Percentiles rank a stretch among this genome's conserved stretches.
Conservation (phyloP, 1,139 yeast species). For the Diutina mesorugosa region DNA sequence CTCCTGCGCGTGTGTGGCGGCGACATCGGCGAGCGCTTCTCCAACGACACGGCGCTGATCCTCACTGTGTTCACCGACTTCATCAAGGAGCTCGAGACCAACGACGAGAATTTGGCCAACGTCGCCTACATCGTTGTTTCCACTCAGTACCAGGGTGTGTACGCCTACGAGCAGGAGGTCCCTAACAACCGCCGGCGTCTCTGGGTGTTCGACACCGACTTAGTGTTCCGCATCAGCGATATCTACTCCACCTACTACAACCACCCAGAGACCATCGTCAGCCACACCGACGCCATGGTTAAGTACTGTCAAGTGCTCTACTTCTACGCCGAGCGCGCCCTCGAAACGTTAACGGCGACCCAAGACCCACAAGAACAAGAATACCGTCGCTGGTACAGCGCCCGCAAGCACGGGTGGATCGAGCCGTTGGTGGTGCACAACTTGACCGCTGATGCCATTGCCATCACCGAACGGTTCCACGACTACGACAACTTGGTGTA, state of each 20-base stretch:
- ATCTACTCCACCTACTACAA: constrained; percentile 7
- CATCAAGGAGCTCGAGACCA: constrained; percentile 12
- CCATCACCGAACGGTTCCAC: constrained; percentile 52
- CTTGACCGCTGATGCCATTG: constrained; percentile 39
- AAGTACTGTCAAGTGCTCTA: constrained; percentile 21
- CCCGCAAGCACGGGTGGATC: constrained; percentile 36
- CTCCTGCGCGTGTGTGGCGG: not conserved
- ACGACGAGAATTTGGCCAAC: constrained; percentile 12
- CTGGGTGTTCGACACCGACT: constrained; percentile 29
- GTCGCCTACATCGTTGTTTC: constrained; percentile 20
- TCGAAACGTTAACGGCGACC: constrained; percentile 20
- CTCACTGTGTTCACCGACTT: constrained; percentile 23
- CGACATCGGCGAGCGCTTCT: constrained; percentile 15
- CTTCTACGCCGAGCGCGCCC: constrained; percentile 24
- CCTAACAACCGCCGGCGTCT: constrained; percentile 5
- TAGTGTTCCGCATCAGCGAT: constrained; percentile 21
- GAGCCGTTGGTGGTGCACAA: constrained; percentile 34
- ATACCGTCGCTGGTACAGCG: constrained; percentile 23
- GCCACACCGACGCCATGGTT: constrained; percentile 10
- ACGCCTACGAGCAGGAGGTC: constrained; percentile 13
- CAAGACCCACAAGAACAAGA: constrained; percentile 14
- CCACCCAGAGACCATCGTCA: not conserved
- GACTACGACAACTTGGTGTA: constrained; percentile 59
- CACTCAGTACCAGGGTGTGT: constrained; percentile 29
- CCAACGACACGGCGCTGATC: constrained; percentile 17